Evolutionary conservation across 2,329 filamentous ascomycete species (phyloP).

Genomic region (Cladorrhinum sp.): DNA sequence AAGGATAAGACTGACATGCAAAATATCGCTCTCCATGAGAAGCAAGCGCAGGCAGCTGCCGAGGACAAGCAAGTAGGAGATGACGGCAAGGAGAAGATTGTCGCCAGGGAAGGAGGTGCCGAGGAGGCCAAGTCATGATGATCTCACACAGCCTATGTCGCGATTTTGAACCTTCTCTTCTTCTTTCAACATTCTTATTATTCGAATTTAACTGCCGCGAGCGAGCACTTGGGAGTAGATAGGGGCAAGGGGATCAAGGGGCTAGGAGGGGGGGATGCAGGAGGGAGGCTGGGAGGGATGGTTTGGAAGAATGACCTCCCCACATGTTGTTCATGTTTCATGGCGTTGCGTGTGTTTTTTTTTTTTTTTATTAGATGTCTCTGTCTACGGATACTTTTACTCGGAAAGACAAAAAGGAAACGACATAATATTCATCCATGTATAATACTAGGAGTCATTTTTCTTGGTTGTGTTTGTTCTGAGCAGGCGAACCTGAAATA

Average conservation of each 20-base stretch:
- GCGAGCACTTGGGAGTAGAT: not conserved
- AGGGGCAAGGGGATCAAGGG: not conserved
- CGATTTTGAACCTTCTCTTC: not conserved
- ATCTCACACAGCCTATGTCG: not conserved
- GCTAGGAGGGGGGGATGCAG: not conserved
- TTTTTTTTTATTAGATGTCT: not conserved
- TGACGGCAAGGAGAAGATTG: conserved; percentile 17
- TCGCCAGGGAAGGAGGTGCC: conserved; percentile 3
- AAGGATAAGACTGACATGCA: conserved; percentile 81
- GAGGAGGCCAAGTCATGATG: conserved; percentile 15
- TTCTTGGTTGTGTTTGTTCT: not conserved
- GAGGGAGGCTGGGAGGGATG: not conserved
- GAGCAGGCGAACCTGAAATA: too few relatives aligned
- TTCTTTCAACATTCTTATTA: conserved; percentile 1
- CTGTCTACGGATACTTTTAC: conserved; percentile 3
- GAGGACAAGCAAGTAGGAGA: conserved; percentile 16
- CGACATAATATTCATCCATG: conserved; percentile 12
- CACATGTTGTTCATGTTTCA: not conserved
- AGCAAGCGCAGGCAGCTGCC: conserved; percentile 34
- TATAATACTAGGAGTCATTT: conserved; percentile 13
- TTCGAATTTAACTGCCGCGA: not conserved
- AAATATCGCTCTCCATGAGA: conserved; percentile 60
- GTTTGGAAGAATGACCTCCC: not conserved
- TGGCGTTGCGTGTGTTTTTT: conserved; percentile 2
- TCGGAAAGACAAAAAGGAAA: conserved; percentile 19